Percentiles rank a stretch among this genome's conserved stretches.
Evolutionary conservation across 768 basidiomycete species (phyloP).

Genomic region (Erythrobasidium yunnanense): DNA sequence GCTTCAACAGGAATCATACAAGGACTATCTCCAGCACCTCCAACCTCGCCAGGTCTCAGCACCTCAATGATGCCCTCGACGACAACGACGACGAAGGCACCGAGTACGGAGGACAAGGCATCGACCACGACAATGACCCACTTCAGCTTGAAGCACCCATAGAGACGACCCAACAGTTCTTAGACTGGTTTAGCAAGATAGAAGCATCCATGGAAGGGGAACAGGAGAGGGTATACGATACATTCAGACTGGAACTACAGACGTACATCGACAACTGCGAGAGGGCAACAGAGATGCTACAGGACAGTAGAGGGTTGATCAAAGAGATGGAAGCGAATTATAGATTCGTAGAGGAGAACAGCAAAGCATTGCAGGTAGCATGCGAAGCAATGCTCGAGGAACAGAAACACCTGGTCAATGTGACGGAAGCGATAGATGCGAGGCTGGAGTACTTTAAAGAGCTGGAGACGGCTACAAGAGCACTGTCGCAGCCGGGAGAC

Average conservation of each 20-base stretch:
- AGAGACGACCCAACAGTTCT: constrained; percentile 86
- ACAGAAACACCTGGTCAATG: constrained; percentile 66
- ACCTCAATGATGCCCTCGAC: no score
- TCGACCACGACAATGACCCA: not conserved
- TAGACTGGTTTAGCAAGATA: constrained; percentile 80
- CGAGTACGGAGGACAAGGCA: not conserved
- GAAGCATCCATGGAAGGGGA: constrained; percentile 82
- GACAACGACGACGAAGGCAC: no score
- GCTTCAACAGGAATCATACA: not conserved
- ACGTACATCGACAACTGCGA: constrained; percentile 71
- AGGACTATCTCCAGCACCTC: not conserved
- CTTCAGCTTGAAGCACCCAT: constrained; percentile 47
- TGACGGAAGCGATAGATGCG: constrained; percentile 69
- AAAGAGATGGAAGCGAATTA: constrained; percentile 73
- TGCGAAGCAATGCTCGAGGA: constrained; percentile 83
- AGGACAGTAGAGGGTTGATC: constrained; percentile 62
- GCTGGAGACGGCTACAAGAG: constrained; percentile 79
- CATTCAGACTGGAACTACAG: constrained; percentile 64
- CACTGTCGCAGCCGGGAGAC: constrained; percentile 89
- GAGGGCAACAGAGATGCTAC: constrained; percentile 57
- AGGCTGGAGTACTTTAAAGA: constrained; percentile 88
- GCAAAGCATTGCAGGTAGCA: constrained; percentile 76
- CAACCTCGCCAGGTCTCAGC: not conserved
- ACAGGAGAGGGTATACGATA: constrained; percentile 84
- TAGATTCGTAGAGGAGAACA: constrained; percentile 82